Evolutionary conservation across 352 stramenopile species (phyloP).

Genomic region (Globisporangium nodosum): DNA sequence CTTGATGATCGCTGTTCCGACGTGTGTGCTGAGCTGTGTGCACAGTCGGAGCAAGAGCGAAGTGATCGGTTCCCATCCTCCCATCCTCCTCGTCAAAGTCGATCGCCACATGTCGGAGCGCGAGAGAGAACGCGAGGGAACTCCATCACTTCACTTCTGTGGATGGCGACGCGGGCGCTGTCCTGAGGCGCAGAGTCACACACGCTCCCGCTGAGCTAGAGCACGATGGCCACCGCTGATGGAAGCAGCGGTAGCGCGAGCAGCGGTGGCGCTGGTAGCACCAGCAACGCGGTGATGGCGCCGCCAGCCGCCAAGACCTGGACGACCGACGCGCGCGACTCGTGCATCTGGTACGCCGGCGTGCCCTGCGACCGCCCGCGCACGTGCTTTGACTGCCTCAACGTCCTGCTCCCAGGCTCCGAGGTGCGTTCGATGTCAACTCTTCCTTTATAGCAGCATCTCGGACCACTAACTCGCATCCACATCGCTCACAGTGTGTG

Average conservation of each 20-base stretch:
- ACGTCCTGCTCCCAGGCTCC: conserved; percentile 20
- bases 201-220: not conserved
- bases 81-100: too few species aligned
- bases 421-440: conserved; percentile 2
- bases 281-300: not conserved
- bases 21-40: too few species aligned
- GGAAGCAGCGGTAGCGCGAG: not conserved
- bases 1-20: too few species aligned
- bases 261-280: not conserved
- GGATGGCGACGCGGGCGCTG: not conserved
- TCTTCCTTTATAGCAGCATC: not conserved
- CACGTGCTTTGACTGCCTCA: conserved; percentile 29
- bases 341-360: conserved; percentile 18
- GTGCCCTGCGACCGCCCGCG: conserved; percentile 15
- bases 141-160: too few species aligned
- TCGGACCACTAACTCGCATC: too few species aligned
- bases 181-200: too few species aligned
- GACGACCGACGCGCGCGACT: conserved; percentile 11
- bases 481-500: conserved; percentile 12
- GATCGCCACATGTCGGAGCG: too few species aligned
- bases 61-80: too few species aligned
- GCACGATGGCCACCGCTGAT: not conserved
- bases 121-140: too few species aligned
- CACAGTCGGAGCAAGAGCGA: too few species aligned
- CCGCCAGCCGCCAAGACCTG: not conserved